These are phyloP conservation scores for Blepharisma japonicum DNA, from an alignment of 73 alveolate genomes.

Conservation along the genomic window DNA sequence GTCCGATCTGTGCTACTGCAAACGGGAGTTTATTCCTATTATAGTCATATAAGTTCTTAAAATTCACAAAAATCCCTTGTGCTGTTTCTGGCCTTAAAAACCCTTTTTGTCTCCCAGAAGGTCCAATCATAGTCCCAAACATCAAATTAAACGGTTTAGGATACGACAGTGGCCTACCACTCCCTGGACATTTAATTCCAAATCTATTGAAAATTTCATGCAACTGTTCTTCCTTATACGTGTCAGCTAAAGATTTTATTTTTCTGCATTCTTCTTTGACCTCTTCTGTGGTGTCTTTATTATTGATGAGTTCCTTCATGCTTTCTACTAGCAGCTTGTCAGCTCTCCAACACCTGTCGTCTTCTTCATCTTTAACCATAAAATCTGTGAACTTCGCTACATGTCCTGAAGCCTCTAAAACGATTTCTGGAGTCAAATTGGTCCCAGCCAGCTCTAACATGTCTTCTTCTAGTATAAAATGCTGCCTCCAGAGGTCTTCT, in stretches of 20 bases:
- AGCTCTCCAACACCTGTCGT: slow-evolving; percentile 95
- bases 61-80: slow-evolving; percentile 97
- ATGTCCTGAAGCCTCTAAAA: slow-evolving; percentile 97
- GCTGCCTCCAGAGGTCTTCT: slow-evolving; percentile 94
- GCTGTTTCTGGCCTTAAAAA: slow-evolving; percentile 99
- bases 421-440: slow-evolving; percentile 86
- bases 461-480: slow-evolving; percentile 95
- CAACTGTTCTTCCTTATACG: slow-evolving; percentile 74
- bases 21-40: slow-evolving; percentile 96
- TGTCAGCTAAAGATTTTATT: slow-evolving; percentile 68
- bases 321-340: slow-evolving; percentile 92
- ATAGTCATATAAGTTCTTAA: slow-evolving; percentile 87
- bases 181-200: slow-evolving; percentile 89
- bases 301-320: slow-evolving; percentile 62
- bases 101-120: slow-evolving; percentile 89
- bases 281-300: slow-evolving; percentile 70
- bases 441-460: slow-evolving; percentile 93
- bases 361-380: slow-evolving; percentile 92
- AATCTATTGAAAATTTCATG: slow-evolving; percentile 70
- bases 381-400: slow-evolving; percentile 98
- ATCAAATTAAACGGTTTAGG: slow-evolving; percentile 96
- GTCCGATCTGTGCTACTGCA: slow-evolving; percentile 98
- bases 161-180: slow-evolving; percentile 94
- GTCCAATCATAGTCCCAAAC: slow-evolving; percentile 99
- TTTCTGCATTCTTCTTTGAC: slow-evolving; percentile 63